These are phyloP conservation scores for Coffea humblotiana DNA, from an alignment of 305 asterid genomes.

Conservation along the genomic window DNA sequence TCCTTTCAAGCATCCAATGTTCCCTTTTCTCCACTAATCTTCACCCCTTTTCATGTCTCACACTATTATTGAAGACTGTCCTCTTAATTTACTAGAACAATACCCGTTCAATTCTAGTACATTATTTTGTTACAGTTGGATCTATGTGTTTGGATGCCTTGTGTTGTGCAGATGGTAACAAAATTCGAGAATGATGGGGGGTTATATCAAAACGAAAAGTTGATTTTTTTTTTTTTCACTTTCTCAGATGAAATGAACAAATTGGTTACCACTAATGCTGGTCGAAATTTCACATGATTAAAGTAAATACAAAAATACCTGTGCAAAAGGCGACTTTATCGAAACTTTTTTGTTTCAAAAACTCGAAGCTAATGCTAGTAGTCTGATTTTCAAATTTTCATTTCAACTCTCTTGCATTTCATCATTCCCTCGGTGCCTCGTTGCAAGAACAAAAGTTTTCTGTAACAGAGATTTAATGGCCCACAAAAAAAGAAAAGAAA, in stretches of 20 bases:
- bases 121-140: constrained; percentile 30
- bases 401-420: not conserved
- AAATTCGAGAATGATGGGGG: constrained; percentile 18
- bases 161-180: constrained; percentile 3
- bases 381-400: too few relatives aligned
- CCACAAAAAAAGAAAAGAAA: too few relatives aligned
- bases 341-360: not conserved
- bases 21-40: constrained; percentile 43
- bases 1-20: constrained; percentile 76
- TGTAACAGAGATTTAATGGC: too few relatives aligned
- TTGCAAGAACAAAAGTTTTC: not conserved
- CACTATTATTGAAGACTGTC: constrained; percentile 10
- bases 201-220: constrained; percentile 1
- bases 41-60: constrained; percentile 59
- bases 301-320: not conserved
- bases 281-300: constrained; percentile 1
- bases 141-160: constrained; percentile 24
- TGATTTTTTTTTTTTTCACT: not conserved
- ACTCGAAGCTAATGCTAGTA: not conserved
- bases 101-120: constrained; percentile 4
- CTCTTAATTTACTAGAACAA: not conserved
- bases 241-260: not conserved
- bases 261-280: not conserved
- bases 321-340: not conserved
- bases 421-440: not conserved